Conservation (phyloP, 208 protist species). For the Leishmania major region DNA sequence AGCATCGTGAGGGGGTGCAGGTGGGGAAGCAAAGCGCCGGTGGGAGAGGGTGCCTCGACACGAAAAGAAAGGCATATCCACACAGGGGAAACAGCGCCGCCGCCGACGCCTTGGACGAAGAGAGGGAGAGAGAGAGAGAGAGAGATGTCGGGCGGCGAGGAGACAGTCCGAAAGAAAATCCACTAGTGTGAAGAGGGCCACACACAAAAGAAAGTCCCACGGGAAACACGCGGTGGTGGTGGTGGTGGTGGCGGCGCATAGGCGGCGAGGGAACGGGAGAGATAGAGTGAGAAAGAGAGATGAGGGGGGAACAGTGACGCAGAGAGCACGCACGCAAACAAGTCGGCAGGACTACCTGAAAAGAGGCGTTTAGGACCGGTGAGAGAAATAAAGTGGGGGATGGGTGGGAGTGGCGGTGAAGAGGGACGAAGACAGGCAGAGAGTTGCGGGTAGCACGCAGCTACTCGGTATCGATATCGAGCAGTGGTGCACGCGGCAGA, state of each 20-base stretch:
- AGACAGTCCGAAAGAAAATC: neutral
- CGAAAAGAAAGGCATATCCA: neutral
- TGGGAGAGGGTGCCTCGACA: neutral
- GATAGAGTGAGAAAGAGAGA: too few species aligned
- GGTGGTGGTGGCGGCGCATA: too few species aligned
- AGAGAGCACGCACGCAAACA: neutral
- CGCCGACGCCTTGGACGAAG: neutral
- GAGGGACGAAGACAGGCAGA: neutral
- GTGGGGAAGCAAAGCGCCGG: neutral
- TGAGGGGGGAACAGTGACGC: neutral
- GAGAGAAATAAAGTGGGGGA: neutral
- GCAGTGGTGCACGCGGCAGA: slow-evolving; percentile 33
- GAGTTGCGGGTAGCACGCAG: too few species aligned
- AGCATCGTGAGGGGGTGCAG: neutral
- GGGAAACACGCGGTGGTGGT: neutral
- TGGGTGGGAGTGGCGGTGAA: neutral
- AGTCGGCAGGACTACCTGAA: neutral
- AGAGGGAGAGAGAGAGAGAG: neutral
- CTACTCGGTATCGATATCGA: slow-evolving; percentile 18
- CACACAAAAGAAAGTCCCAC: neutral
- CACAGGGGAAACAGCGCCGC: neutral
- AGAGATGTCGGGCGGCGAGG: too few species aligned
- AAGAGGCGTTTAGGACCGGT: neutral
- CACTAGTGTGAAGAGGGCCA: neutral
- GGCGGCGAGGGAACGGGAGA: neutral